phyloP scores from a whole-genome alignment of 2,329 filamentous ascomycete genomes.

The Aureobasidium sp. region DNA sequence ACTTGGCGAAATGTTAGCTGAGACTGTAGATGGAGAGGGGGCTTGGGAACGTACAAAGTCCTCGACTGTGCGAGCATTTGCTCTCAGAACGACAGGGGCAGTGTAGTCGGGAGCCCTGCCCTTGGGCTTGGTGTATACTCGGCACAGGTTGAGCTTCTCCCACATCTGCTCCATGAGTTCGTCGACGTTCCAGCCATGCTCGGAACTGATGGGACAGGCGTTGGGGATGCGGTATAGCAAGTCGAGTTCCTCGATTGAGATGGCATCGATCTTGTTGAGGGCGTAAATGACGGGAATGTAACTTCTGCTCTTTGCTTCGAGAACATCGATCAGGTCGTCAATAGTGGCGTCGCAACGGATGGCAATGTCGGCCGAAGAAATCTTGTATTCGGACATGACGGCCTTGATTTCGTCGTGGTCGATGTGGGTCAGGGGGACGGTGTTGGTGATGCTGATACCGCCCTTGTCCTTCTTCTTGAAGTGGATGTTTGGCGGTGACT shows the following conservation, averaged over 20 bases:
- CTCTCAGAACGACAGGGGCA: conserved; percentile 79
- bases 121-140: conserved; percentile 98
- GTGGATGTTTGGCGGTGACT: conserved; percentile 93
- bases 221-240: conserved; percentile 94
- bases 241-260: conserved; percentile 95
- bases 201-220: conserved; percentile 92
- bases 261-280: conserved; percentile 97
- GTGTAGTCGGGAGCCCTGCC: conserved; percentile 89
- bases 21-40: background rate
- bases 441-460: conserved; percentile 92
- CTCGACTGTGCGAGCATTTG: conserved; percentile 79
- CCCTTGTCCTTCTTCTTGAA: conserved; percentile 99
- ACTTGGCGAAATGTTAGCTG: conserved; percentile 51
- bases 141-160: conserved; percentile 86
- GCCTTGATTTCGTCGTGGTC: conserved; percentile 95
- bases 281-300: conserved; percentile 99
- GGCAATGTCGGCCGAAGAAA: conserved; percentile 92
- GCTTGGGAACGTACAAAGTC: conserved; percentile 72
- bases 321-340: conserved; percentile 91
- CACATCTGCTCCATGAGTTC: conserved; percentile 97
- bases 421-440: conserved; percentile 84
- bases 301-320: conserved; percentile 88
- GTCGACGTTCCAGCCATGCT: conserved; percentile 93
- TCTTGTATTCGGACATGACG: conserved; percentile 94
- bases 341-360: conserved; percentile 97